Base-by-base conservation (phyloP, 2,329 filamentous ascomycete genomes). In the Alternaria hordeiaustralica region DNA sequence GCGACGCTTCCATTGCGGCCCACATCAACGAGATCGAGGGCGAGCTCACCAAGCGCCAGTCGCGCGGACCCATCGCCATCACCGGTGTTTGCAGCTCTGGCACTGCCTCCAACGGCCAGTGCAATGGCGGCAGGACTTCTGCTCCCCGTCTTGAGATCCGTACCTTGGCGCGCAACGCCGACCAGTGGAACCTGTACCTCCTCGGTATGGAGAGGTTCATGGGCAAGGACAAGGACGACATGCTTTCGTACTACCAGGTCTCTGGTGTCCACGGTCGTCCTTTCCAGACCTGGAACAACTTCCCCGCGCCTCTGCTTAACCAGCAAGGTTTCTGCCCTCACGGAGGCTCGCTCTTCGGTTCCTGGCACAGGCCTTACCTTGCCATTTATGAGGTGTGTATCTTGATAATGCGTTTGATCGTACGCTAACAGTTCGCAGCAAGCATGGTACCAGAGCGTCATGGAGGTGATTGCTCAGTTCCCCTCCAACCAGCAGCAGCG, bases 331-430 rank as follows among this genome's bases (percentile, higher is more conserved):
- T 94, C 77, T 96, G 93, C 77, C 87, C 88, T 13, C 93, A 97
- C 79, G 87, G 85, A 23, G 92, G 91, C 2, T 88, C 90, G 44
- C 82, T 96, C 15, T 96, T 97, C 76, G 88, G 90, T 43, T 86
- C 89, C 43, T 96, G 93, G 93, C 93, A 97, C 83, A 87, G 93
- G 54, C 91, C 92, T 1, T 96, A 95, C 78, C 83, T 96, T 59
- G 83, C 87, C 10, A 79, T 90, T 10, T 88, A 82, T 66, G 85
- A 91, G 82, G 86, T 87, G 72, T 36, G 76, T 54, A 55, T 13
- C 15, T 59, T 12, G 4, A 13, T 11, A 18, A 11, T 6, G 6
- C 15, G 18, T 4, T 18, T 13, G 6, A 25, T 15, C 11, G 15
- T 26, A 8, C 12, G 30, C 20, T 59, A 11, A 64, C 58, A 58